Base-by-base conservation (phyloP, 306 rosid species). In the Boehmeria nivea region DNA sequence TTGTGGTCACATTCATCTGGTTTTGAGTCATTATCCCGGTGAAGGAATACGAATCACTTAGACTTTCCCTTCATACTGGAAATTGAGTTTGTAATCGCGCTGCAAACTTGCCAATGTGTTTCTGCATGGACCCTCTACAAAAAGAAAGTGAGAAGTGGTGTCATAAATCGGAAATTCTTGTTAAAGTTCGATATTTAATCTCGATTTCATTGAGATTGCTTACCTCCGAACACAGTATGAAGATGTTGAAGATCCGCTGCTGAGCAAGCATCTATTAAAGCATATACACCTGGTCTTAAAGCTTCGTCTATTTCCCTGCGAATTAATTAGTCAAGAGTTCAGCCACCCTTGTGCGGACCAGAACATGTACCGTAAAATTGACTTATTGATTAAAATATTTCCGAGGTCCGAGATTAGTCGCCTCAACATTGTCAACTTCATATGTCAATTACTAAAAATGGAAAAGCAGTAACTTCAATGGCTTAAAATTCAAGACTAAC, bases 111-210 rank as follows among this genome's bases (percentile, higher is more conserved):
- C 87, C 23, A 87, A 49, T 22, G 85, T 80, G 78, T 65, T 87
- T 82, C 98, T 78, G 78, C 94, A 84, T 64, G 98, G 98, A 76
- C 98, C 98, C 84, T 91, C 98, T 91, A 64, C 85, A 80, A 51
- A 58, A 73, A 61, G 16, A 14, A 40, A 11, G 15, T 14, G 45
- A 40, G 45, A 40, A n/a, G n/a, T n/a, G 12, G 17, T 10, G 36
- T 31, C 2, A 31, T 10, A 31, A 31, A n/a, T n/a, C n/a, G n/a
- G n/a, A n/a, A n/a, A n/a, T n/a, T n/a, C n/a, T n/a, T n/a, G n/a
- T n/a, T n/a, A n/a, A n/a, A n/a, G n/a, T n/a, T n/a, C n/a, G n/a
- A 2, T 31, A 1, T 31, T 31, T 31, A 4, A 31, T 4, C 9
- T 6, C 9, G 36, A 31, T 31, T 31, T 10, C 8, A 31, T 31